These are phyloP conservation scores for Vitis rotundifolia DNA, from an alignment of 164 flowering plant genomes.

Conservation along the genomic window DNA sequence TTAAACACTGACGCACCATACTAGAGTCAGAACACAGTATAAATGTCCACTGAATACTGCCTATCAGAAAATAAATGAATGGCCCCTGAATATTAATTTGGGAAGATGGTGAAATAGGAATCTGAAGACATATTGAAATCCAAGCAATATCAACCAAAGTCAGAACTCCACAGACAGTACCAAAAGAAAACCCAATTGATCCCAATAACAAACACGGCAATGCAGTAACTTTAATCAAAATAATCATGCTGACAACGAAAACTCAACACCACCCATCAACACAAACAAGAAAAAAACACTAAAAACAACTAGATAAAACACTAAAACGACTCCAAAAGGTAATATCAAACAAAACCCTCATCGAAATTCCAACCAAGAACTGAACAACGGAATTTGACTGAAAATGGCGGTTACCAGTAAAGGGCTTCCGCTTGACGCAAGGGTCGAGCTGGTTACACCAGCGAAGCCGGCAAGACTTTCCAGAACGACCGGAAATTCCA, in stretches of 20 bases:
- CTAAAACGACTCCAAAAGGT: no score
- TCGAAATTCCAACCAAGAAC: background rate
- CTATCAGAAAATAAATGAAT: no score
- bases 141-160: background rate
- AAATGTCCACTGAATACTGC: background rate
- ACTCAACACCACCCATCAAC: background rate
- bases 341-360: conserved; percentile 1
- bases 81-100: background rate
- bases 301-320: background rate
- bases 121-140: background rate
- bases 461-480: conserved; percentile 56
- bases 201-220: background rate
- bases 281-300: background rate
- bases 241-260: background rate
- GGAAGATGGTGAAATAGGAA: no score
- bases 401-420: conserved; percentile 42
- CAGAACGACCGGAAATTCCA: conserved; percentile 55
- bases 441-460: conserved; percentile 75
- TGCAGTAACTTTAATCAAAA: background rate
- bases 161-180: background rate
- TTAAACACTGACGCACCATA: no score
- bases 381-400: background rate
- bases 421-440: conserved; percentile 68
- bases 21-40: no score
- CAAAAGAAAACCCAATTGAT: background rate